Base-by-base conservation (phyloP, 2,329 filamentous ascomycete species). In the Ascosphaera acerosa region DNA sequence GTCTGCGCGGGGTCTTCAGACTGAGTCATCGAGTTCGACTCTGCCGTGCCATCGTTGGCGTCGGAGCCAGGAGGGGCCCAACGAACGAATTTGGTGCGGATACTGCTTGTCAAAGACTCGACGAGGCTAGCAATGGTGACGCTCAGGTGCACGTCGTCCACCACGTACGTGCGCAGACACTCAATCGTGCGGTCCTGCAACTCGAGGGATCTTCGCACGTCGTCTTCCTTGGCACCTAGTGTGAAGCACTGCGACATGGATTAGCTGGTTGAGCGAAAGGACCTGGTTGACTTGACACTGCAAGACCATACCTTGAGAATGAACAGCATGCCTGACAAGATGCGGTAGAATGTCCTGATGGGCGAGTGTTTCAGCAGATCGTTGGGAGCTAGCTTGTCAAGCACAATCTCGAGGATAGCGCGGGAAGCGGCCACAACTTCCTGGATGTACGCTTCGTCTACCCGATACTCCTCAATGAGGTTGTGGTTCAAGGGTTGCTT, bases 111-210 rank as follows among this genome's bases (percentile, higher is more conserved):
- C 10, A 72, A 54, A 3, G 61, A 59, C 37, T 67, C 58, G 10
- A 71, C 54, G 10, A 71, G 55, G 27, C 66, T 63, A 9, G 68
- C 65, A 35, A 70, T 70, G 15, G 64, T 63, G 38, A 65, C 62
- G 30, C 61, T 64, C 2, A 73, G 58, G 43, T 73, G 67, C 10
- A 72, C 66, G 40, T 73, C 67, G 41, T 73, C 67, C 14, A 72
- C 67, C 15, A 70, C 66, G 40, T 59, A 64, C 17, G 59, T 65
- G 18, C 61, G 58, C 23, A 73, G 50, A 6, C 63, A 64, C 37
- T 62, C 57, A 5, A 69, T 60, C 0, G 64, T 67, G 16, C 59
- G 55, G 38, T 67, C 63, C 36, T 71, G 59, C 2, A 71, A 53
- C 15, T 58, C 57, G 4, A 71, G 50, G 2, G 62, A 67, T 29